Percentiles rank a stretch among this genome's conserved stretches.
These are phyloP conservation scores for Pseudozyma hubeiensis DNA, from an alignment of 1,284 basidiomycete species.

Conservation along the genomic window DNA sequence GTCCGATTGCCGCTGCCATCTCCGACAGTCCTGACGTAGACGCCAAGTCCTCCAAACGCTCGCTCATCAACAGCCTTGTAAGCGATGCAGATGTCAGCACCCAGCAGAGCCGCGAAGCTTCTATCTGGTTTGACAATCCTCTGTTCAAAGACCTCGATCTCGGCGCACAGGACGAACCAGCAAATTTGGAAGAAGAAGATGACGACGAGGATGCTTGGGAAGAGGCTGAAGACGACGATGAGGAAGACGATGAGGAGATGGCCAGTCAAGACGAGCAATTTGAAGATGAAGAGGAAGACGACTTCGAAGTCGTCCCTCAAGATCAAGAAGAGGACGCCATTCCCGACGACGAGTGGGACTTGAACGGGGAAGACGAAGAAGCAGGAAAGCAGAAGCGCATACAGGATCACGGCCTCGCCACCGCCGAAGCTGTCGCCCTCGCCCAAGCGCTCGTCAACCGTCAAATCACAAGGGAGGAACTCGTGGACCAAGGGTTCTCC, in stretches of 20 bases:
- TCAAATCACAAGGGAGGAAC: constrained; percentile 84
- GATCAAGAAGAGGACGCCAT: constrained; percentile 77
- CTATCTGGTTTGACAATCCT: constrained; percentile 95
- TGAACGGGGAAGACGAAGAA: constrained; percentile 79
- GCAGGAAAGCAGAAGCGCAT: constrained; percentile 79
- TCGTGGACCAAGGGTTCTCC: constrained; percentile 96
- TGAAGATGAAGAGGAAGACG: constrained; percentile 57
- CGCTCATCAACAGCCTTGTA: constrained; percentile 48
- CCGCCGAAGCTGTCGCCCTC: constrained; percentile 90
- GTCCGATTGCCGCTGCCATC: constrained; percentile 11
- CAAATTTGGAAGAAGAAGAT: constrained; percentile 66
- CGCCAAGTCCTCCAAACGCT: constrained; percentile 45
- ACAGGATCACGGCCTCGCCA: constrained; percentile 83
- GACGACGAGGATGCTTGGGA: constrained; percentile 62
- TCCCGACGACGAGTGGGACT: constrained; percentile 83
- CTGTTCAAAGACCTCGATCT: constrained; percentile 82
- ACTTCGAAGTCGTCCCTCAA: constrained; percentile 62
- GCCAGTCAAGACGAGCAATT: constrained; percentile 65
- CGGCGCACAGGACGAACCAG: constrained; percentile 72
- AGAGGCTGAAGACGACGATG: constrained; percentile 37
- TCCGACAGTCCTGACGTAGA: constrained; percentile 8
- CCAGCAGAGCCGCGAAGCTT: constrained; percentile 72
- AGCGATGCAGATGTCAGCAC: constrained; percentile 43
- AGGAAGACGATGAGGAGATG: constrained; percentile 67
- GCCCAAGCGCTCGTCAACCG: constrained; percentile 94